Percentiles rank a stretch among this genome's conserved stretches.
phyloP scores from a whole-genome alignment of 2,329 filamentous ascomycete species.

The Pezicula rhizophila region DNA sequence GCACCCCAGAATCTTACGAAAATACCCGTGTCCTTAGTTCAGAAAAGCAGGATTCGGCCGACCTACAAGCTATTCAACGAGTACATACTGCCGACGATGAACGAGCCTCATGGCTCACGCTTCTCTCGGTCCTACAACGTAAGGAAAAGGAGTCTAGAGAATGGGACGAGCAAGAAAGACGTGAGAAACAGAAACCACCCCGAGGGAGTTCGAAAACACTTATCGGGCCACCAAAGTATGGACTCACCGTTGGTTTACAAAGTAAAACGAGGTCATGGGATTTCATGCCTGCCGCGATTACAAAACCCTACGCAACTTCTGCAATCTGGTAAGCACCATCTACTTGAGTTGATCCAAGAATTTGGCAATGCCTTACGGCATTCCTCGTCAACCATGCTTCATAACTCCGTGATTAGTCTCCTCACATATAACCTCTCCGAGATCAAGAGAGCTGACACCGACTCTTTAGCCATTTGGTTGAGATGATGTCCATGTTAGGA shows the following conservation, averaged over 20 bases:
- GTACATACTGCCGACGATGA: conserved; percentile 53
- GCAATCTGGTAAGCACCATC: conserved; percentile 19
- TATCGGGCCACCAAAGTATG: conserved; percentile 10
- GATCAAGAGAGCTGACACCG: no score
- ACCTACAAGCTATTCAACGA: conserved; percentile 9
- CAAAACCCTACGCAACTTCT: conserved; percentile 29
- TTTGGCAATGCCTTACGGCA: no score
- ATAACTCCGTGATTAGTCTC: no score
- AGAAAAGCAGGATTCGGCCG: conserved; percentile 8
- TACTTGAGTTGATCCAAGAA: no score
- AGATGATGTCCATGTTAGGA: conserved; percentile 32
- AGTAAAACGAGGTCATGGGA: conserved; percentile 31
- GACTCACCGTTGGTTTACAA: conserved; percentile 23
- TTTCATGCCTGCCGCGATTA: conserved; percentile 30
- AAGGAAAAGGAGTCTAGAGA: conserved; percentile 42
- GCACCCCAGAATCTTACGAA: conserved; percentile 16
- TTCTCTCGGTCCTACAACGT: conserved; percentile 43
- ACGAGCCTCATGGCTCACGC: conserved; percentile 45
- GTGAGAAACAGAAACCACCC: conserved; percentile 4
- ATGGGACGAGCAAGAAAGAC: conserved; percentile 30
- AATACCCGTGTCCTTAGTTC: conserved; percentile 15
- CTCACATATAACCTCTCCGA: no score
- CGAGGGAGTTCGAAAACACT: neutral
- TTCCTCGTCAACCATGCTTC: no score
- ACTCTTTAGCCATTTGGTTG: conserved; percentile 22